phyloP scores from a whole-genome alignment of 768 basidiomycete genomes.

The Coprinopsis cinerea region DNA sequence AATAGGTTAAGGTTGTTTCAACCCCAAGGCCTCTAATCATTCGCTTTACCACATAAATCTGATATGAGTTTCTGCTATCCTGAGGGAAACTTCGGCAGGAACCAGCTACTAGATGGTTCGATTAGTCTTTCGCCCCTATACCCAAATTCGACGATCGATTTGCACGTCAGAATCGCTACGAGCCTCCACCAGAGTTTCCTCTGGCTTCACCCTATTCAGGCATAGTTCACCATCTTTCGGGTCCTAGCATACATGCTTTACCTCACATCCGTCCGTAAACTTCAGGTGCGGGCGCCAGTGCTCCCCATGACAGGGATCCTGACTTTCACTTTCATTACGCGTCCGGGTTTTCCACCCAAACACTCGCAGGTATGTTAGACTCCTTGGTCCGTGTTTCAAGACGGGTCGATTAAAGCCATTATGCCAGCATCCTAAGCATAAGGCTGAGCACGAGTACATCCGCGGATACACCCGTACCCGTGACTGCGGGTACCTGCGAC shows the following conservation, averaged over 20 bases:
- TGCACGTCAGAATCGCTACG: slow-evolving; percentile 86
- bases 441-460: slow-evolving; percentile 29
- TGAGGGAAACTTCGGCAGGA: slow-evolving; percentile 86
- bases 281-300: no score
- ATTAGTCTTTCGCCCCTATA: slow-evolving; percentile 97
- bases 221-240: no score
- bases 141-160: slow-evolving; percentile 94
- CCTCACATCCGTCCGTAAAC: no score
- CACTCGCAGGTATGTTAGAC: slow-evolving; percentile 80
- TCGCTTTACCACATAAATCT: slow-evolving; percentile 73
- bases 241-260: no score
- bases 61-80: slow-evolving; percentile 50
- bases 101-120: slow-evolving; percentile 92
- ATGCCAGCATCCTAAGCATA: slow-evolving; percentile 71
- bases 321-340: slow-evolving; percentile 71
- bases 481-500: background rate
- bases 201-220: slow-evolving; percentile 92
- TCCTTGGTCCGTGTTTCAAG: slow-evolving; percentile 86
- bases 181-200: slow-evolving; percentile 96
- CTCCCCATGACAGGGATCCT: slow-evolving; percentile 58
- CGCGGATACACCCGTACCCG: background rate
- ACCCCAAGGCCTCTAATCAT: slow-evolving; percentile 91
- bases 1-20: slow-evolving; percentile 83
- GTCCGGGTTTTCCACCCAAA: slow-evolving; percentile 67
- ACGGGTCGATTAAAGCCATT: slow-evolving; percentile 78